These are phyloP conservation scores for Leccinum rimulosum DNA, from an alignment of 768 basidiomycete genomes.

Conservation along the genomic window DNA sequence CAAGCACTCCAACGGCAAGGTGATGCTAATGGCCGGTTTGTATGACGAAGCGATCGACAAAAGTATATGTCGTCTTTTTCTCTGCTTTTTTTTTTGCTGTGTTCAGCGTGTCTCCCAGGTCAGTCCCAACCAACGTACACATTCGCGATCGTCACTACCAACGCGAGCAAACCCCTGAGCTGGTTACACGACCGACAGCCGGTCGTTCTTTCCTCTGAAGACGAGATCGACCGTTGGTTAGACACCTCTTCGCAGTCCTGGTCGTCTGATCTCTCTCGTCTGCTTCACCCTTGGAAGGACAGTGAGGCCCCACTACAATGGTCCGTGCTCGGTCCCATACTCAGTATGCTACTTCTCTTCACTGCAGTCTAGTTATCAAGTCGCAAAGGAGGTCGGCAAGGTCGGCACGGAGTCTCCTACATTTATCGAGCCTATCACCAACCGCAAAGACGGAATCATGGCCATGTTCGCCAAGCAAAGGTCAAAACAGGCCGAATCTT, in stretches of 20 bases:
- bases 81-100: not conserved
- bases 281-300: constrained; percentile 63
- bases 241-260: constrained; percentile 69
- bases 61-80: constrained; percentile 37
- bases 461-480: constrained; percentile 76
- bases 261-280: constrained; percentile 54
- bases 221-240: constrained; percentile 72
- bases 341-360: not conserved
- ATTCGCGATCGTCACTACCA: constrained; percentile 88
- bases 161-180: constrained; percentile 60
- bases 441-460: constrained; percentile 82
- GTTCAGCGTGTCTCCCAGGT: constrained; percentile 34
- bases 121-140: constrained; percentile 63
- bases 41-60: constrained; percentile 74
- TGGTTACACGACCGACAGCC: constrained; percentile 95
- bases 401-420: constrained; percentile 80
- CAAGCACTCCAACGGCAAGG: constrained; percentile 55
- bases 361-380: constrained; percentile 63
- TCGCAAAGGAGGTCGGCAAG: constrained; percentile 86
- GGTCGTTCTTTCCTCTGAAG: constrained; percentile 66
- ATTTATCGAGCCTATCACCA: constrained; percentile 77
- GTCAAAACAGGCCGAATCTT: constrained; percentile 17
- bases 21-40: constrained; percentile 87
- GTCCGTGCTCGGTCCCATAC: constrained; percentile 38
- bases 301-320: constrained; percentile 56